These are phyloP conservation scores for Boletus sensibilis DNA, from an alignment of 768 basidiomycete species.

Conservation along the genomic window DNA sequence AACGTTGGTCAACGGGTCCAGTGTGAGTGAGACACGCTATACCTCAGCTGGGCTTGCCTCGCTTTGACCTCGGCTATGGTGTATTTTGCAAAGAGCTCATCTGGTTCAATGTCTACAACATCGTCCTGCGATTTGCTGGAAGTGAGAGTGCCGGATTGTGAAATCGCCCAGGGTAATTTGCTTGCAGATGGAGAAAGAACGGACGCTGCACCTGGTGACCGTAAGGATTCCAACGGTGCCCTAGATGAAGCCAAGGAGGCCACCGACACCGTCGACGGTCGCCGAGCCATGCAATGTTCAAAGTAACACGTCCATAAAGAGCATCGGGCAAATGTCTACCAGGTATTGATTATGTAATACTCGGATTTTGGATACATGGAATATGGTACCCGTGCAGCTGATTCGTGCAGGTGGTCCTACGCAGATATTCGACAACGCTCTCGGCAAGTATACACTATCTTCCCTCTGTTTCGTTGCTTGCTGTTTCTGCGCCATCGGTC, in stretches of 20 bases:
- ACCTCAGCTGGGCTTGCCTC: slow-evolving; percentile 71
- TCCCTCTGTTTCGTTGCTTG: slow-evolving; percentile 20
- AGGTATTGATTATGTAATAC: slow-evolving; percentile 23
- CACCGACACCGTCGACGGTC: slow-evolving; percentile 37
- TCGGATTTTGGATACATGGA: background rate
- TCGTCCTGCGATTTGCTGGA: slow-evolving; percentile 19
- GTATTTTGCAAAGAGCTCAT: slow-evolving; percentile 70
- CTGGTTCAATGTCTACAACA: slow-evolving; percentile 49
- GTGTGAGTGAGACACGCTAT: slow-evolving; percentile 9
- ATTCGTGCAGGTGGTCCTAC: slow-evolving; percentile 2
- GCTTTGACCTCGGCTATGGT: slow-evolving; percentile 70
- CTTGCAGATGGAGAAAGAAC: slow-evolving; percentile 3
- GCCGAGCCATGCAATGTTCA: slow-evolving; percentile 37
- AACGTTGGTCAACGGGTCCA: slow-evolving; percentile 3
- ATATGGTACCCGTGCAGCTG: background rate
- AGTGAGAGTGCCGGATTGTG: slow-evolving; percentile 11
- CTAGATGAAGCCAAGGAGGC: slow-evolving; percentile 25
- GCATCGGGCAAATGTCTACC: background rate
- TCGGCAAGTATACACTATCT: slow-evolving; percentile 19
- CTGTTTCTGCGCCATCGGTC: slow-evolving; percentile 15
- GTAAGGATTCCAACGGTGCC: slow-evolving; percentile 8
- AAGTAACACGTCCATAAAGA: background rate
- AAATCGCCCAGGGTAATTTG: slow-evolving; percentile 8
- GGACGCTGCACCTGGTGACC: slow-evolving; percentile 5
- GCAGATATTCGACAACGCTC: slow-evolving; percentile 8